Evolutionary conservation across 305 asterid genomes (phyloP), one percentile per base, ranked within the genome.

Genomic region (Plantago coronopus): DNA sequence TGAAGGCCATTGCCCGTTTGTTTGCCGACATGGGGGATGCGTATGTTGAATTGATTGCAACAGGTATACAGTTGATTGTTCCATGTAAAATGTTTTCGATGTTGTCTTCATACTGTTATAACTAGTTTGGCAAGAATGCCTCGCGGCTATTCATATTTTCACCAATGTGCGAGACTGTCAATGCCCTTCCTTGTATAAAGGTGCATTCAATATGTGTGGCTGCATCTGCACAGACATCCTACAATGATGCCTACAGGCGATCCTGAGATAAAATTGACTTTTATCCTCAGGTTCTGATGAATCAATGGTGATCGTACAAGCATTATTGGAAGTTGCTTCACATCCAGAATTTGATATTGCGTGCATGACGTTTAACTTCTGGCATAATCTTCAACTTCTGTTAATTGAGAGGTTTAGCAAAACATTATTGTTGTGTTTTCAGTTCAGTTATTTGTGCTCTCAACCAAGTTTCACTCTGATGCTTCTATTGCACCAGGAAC

Each of bases 11-110:
- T 83, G 96, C 95, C 73, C 96, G 97, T 75, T 80, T 94, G 64
- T 85, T 94, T 78, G 96, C 97, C 63, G 99, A 94, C 75, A 82
- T 89, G 96, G 99, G 97, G 11, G 96, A 94, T 71, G 89, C 99
- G 17, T 94, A 94, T 76, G 97, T 85, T 73, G 96, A 94, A 76
- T 67, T 89, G 77, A 94, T 94, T 78, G 97, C 97, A 40, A 89
- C 90, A 61, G 97, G 99, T 94, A 93, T 60, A 59, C 56, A 49
- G 48, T 69, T 69, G 67, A 59, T 59, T 25, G 60, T 61, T 62
- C 57, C 53, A 67, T 72, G 63, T 67, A 23, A 59, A 66, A 56
- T 57, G 67, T 56, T 31, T 59, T 25, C 20, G 50, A 48, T 62
- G 57, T 56, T 62, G 20, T 54, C 65, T 56, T 69, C 25, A 49